These are phyloP conservation scores for Vigna reflexopilosa DNA, from an alignment of 306 rosid species.

Conservation along the genomic window DNA sequence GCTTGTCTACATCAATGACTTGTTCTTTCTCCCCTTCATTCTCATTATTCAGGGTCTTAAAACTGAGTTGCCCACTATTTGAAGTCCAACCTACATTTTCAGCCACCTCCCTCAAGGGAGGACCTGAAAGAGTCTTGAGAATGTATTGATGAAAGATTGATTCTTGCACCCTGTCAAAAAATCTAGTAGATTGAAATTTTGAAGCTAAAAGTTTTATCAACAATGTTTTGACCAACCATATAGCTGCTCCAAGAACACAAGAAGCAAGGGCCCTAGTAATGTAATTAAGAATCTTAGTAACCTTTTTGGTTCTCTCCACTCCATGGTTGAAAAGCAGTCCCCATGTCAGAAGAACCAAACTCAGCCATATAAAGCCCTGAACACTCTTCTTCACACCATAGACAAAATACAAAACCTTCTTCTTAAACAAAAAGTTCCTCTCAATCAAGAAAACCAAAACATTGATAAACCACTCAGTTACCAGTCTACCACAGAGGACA, in stretches of 20 bases:
- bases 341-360: constrained; percentile 80
- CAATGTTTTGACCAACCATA: constrained; percentile 73
- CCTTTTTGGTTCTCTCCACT: constrained; percentile 50
- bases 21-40: constrained; percentile 59
- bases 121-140: constrained; percentile 76
- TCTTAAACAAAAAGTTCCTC: constrained; percentile 71
- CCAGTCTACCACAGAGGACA: constrained; percentile 69
- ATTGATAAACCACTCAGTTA: constrained; percentile 74
- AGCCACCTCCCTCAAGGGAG: constrained; percentile 72
- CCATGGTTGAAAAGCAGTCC: constrained; percentile 60
- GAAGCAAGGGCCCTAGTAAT: constrained; percentile 71
- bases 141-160: constrained; percentile 84
- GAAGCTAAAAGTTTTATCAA: constrained; percentile 73
- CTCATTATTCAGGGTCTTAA: constrained; percentile 50
- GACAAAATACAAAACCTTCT: constrained; percentile 85
- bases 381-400: constrained; percentile 79
- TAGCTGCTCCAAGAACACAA: constrained; percentile 65
- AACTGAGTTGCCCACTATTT: constrained; percentile 60
- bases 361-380: constrained; percentile 72
- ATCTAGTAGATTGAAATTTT: constrained; percentile 71
- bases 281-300: constrained; percentile 52
- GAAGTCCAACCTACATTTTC: constrained; percentile 51
- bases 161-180: constrained; percentile 90
- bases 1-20: constrained; percentile 85
- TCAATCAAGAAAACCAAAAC: constrained; percentile 71